These are phyloP conservation scores for Parasitella parasitica DNA, from an alignment of 371 early-diverging fungal species.

Conservation along the genomic window DNA sequence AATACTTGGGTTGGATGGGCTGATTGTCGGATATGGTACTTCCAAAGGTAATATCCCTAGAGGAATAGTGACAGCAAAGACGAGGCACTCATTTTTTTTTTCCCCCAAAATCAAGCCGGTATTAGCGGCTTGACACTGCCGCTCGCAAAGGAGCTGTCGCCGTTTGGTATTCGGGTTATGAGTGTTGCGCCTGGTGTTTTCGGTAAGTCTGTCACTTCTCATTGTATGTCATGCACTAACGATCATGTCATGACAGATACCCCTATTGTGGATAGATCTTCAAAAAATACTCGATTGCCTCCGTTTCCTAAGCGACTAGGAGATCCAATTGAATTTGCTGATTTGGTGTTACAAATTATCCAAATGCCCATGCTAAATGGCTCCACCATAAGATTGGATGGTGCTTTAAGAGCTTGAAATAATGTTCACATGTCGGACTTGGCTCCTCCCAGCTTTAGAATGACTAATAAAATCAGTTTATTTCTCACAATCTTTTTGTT, in stretches of 20 bases:
- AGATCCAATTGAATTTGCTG: constrained; percentile 52
- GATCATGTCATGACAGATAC: constrained; percentile 27
- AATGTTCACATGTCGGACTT: constrained; percentile 7
- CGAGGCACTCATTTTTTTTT: too few relatives aligned
- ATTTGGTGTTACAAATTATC: constrained; percentile 51
- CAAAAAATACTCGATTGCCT: background rate
- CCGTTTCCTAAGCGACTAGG: constrained; percentile 54
- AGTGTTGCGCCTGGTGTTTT: constrained; percentile 64
- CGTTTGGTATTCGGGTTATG: constrained; percentile 56
- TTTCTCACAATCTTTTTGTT: constrained; percentile 1
- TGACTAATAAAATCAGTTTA: constrained; percentile 2
- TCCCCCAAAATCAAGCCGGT: too few relatives aligned
- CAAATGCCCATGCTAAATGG: constrained; percentile 61
- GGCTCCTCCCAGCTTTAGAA: background rate
- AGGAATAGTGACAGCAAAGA: too few relatives aligned
- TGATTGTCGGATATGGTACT: constrained; percentile 50
- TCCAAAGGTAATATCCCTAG: constrained; percentile 55
- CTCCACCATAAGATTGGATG: constrained; percentile 61
- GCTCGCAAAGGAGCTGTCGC: constrained; percentile 57
- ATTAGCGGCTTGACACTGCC: constrained; percentile 62
- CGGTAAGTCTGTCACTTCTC: constrained; percentile 26
- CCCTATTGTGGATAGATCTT: constrained; percentile 22
- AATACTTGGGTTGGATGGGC: constrained; percentile 55
- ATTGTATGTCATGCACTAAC: background rate
- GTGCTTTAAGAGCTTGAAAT: constrained; percentile 38